Percentiles rank a stretch among this genome's conserved stretches.
Conservation (phyloP, 2,329 filamentous ascomycete species). For the Tolypocladium album region DNA sequence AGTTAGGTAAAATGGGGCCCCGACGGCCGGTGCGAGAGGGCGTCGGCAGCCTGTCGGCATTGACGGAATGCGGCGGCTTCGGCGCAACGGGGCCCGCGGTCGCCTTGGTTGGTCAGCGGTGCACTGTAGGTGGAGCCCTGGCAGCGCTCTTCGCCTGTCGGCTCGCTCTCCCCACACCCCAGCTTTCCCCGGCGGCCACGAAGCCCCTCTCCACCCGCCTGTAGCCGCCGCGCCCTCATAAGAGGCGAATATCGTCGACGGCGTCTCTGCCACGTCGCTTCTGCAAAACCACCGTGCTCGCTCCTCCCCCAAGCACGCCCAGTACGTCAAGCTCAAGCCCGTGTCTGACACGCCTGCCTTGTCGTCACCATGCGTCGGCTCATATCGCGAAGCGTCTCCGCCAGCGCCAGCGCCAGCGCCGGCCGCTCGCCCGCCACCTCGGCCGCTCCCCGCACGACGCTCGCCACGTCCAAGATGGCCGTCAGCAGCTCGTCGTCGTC, state of each 20-base stretch:
- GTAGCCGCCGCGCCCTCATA: slow-evolving; percentile 2
- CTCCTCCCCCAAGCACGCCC: neutral
- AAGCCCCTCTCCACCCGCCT: slow-evolving; percentile 1
- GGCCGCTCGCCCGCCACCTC: slow-evolving; percentile 19
- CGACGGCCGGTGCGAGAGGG: neutral
- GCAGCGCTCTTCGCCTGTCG: too few relatives aligned
- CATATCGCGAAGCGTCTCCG: slow-evolving; percentile 27
- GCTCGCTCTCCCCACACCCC: neutral
- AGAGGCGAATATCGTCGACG: neutral
- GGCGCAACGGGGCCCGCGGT: slow-evolving; percentile 4
- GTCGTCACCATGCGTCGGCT: slow-evolving; percentile 33
- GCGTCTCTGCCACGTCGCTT: neutral
- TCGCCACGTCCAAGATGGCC: slow-evolving; percentile 22
- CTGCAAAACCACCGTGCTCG: neutral
- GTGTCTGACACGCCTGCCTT: neutral
- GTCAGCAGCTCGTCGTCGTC: slow-evolving; percentile 19
- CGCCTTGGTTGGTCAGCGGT: neutral
- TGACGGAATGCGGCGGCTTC: slow-evolving; percentile 9
- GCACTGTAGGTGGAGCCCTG: neutral
- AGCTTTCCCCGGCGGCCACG: neutral
- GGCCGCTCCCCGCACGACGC: slow-evolving; percentile 13
- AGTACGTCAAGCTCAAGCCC: slow-evolving; percentile 1
- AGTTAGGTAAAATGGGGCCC: too few relatives aligned
- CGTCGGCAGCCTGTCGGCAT: slow-evolving; percentile 2
- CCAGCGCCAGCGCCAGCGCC: slow-evolving; percentile 21